phyloP scores from a whole-genome alignment of 192 early-diverging fungal genomes.

The Haplosporangium gracile region DNA sequence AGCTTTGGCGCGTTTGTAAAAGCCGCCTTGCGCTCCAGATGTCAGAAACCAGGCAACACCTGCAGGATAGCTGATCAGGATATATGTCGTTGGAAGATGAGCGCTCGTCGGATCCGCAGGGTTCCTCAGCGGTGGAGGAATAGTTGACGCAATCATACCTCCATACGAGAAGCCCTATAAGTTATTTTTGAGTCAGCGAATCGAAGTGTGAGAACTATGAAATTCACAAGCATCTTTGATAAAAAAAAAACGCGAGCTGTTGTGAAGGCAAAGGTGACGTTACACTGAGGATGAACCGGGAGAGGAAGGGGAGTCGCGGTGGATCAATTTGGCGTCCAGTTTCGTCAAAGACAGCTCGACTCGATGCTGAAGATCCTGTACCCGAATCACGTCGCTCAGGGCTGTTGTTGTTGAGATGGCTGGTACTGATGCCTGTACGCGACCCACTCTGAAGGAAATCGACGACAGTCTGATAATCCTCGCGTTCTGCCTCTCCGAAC shows the following conservation, averaged over 20 bases:
- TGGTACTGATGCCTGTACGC: not conserved
- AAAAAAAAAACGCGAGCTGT: not conserved
- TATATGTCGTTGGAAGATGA: slow-evolving; percentile 41
- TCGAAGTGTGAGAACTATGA: not conserved
- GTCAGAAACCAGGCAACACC: slow-evolving; percentile 56
- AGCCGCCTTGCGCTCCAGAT: slow-evolving; percentile 28
- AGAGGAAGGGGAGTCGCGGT: slow-evolving; percentile 40
- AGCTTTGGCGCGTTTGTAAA: slow-evolving; percentile 24
- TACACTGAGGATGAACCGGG: slow-evolving; percentile 50
- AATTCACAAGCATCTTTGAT: not conserved
- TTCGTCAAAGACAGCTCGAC: slow-evolving; percentile 35
- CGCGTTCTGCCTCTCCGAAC: slow-evolving; percentile 55
- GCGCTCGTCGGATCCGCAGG: slow-evolving; percentile 24
- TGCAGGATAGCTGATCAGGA: slow-evolving; percentile 47
- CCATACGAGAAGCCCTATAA: slow-evolving; percentile 51
- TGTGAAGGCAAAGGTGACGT: not conserved
- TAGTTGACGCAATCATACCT: slow-evolving; percentile 47
- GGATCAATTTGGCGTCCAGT: slow-evolving; percentile 31
- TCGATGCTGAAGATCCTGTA: not conserved
- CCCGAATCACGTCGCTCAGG: not conserved
- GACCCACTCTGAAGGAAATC: slow-evolving; percentile 50
- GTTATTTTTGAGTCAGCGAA: too few relatives aligned
- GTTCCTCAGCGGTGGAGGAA: slow-evolving; percentile 41
- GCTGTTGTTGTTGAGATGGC: slow-evolving; percentile 3
- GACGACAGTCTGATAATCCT: slow-evolving; percentile 54